These are phyloP conservation scores for Trichosanthes truncata DNA, from an alignment of 306 rosid genomes.

Conservation along the genomic window DNA sequence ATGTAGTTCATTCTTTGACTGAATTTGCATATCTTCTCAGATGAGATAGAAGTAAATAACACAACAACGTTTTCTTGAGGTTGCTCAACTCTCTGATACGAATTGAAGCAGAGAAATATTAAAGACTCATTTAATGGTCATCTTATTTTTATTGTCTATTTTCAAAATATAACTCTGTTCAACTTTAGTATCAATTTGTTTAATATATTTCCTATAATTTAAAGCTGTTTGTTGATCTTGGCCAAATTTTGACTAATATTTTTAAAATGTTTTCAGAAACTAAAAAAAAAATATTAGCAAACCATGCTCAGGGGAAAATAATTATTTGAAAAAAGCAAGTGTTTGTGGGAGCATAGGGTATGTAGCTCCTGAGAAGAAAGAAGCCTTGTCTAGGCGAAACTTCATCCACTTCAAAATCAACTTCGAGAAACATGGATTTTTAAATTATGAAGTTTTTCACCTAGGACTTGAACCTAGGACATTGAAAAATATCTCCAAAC, in stretches of 20 bases:
- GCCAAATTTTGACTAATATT: not conserved
- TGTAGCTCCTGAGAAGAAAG: not conserved
- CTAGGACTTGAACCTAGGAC: not conserved
- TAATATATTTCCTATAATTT: not conserved
- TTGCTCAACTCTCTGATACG: not conserved
- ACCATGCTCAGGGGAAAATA: not conserved
- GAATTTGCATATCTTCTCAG: not conserved
- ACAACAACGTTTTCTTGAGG: not conserved
- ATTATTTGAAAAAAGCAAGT: not conserved
- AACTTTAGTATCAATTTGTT: not conserved
- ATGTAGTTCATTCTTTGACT: not conserved
- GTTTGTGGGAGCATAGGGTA: not conserved
- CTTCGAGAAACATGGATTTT: not conserved
- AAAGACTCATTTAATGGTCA: not conserved
- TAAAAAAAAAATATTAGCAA: not conserved
- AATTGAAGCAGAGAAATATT: not conserved
- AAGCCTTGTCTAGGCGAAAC: not conserved
- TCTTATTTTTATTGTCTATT: not conserved
- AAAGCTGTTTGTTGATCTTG: not conserved
- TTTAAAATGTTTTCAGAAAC: not conserved
- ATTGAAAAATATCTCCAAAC: not conserved
- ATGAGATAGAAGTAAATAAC: not conserved
- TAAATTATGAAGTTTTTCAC: not conserved
- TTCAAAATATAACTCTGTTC: not conserved
- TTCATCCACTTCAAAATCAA: not conserved